Conservation (phyloP, 1,284 basidiomycete genomes). For the Trichosporon sp. region DNA sequence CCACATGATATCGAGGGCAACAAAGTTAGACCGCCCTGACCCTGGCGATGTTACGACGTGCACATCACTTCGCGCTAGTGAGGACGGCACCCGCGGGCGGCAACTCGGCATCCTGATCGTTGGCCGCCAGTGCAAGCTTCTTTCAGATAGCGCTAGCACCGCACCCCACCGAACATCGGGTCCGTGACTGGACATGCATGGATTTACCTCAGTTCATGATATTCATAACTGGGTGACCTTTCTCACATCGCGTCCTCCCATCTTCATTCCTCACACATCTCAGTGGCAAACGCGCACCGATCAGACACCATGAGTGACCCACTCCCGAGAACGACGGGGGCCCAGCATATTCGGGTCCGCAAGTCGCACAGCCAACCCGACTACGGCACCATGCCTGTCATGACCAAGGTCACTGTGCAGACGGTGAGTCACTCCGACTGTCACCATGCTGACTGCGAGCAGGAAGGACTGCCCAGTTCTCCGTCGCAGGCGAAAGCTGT, state of each 20-base stretch:
- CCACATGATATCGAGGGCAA: neutral
- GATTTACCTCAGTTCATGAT: neutral
- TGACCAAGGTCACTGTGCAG: neutral
- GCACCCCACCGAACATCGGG: neutral
- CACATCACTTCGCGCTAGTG: neutral
- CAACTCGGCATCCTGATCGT: neutral
- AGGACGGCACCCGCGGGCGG: neutral
- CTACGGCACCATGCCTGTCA: neutral
- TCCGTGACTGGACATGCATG: neutral
- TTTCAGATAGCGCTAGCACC: neutral
- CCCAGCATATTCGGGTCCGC: neutral
- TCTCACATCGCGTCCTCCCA: neutral
- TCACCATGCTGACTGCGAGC: neutral
- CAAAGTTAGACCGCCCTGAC: neutral
- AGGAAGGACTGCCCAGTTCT: neutral
- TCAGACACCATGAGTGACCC: slow-evolving; percentile 9
- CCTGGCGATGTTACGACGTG: slow-evolving; percentile 9
- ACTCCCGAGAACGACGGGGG: neutral
- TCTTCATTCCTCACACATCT: neutral
- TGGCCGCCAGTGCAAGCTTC: neutral
- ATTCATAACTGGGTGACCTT: neutral
- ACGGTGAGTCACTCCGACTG: neutral
- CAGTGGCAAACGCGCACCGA: slow-evolving; percentile 7
- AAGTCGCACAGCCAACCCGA: slow-evolving; percentile 6
- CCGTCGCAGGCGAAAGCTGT: neutral